Evolutionary conservation across 495 filamentous ascomycete species (phyloP), one percentile per base, ranked within the genome.

Genomic region (Articulospora tetracladia): DNA sequence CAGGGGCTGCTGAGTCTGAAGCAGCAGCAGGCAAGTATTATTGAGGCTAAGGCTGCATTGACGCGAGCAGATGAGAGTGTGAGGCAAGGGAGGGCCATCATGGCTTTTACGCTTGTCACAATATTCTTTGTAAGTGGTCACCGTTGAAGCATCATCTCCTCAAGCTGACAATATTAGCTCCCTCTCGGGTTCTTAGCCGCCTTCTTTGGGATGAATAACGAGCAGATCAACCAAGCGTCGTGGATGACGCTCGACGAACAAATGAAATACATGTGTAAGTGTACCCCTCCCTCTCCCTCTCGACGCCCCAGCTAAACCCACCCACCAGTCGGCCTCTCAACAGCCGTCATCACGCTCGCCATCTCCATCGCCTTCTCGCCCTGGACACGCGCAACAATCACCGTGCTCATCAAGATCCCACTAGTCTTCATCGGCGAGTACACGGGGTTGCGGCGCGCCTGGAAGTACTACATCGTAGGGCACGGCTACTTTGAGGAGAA

Each of bases 181-280:
- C 58, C 58, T 0, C 51, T 60, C 1, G 58, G 58, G 13, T 60
- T 60, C 50, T 28, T 54, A 28, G 49, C 58, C 13, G 49, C 49
- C 0, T 53, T 60, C 58, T 60, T 60, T 25, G 58, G 58, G 6
- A 60, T 60, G 58, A 60, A 60, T 30, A 59, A 59, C 34, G 19
- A 52, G 24, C 23, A 59, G 19, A 59, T 59, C 48, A 59, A 52
- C 57, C 12, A 25, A 17, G 36, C 57, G 19, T 26, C 47, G n/a
- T 59, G 57, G 57, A 59, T 59, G 57, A 52, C 27, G 1, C 47
- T 59, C 1, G 39, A 48, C 30, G 47, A 59, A 53, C 57, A 59
- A 53, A 53, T 59, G n/a, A 59, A 59, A 48, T 59, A 52, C 19
- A 59, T 59, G 57, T 59, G 51, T 54, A 34, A 30, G 51, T 17